Evolutionary conservation across 2,329 filamentous ascomycete species (phyloP).

Genomic region (Westerdykella aurantiaca): DNA sequence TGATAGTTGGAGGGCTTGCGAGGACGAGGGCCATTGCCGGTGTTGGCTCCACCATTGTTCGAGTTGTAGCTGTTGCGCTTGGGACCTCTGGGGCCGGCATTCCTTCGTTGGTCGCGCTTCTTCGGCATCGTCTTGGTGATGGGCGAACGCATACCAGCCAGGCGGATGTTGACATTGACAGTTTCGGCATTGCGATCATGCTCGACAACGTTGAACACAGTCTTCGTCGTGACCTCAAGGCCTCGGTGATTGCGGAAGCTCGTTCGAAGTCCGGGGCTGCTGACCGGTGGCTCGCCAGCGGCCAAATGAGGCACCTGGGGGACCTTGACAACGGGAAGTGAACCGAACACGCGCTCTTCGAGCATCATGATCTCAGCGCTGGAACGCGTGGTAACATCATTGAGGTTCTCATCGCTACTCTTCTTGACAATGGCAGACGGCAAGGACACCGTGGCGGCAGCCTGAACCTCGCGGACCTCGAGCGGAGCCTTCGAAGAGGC

Average conservation of each 20-base stretch:
- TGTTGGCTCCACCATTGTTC: constrained; percentile 13
- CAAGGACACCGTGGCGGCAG: constrained; percentile 65
- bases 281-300: constrained; percentile 26
- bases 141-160: constrained; percentile 20
- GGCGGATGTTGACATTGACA: constrained; percentile 25
- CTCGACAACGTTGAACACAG: constrained; percentile 16
- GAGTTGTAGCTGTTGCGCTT: constrained; percentile 19
- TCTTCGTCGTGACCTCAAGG: constrained; percentile 24
- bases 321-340: constrained; percentile 36
- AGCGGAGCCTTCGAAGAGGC: constrained; percentile 59
- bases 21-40: constrained; percentile 18
- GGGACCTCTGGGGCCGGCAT: constrained; percentile 14
- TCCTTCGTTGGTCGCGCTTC: constrained; percentile 17
- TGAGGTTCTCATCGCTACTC: constrained; percentile 10
- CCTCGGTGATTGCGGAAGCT: constrained; percentile 7
- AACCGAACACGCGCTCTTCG: constrained; percentile 45
- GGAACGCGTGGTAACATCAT: constrained; percentile 36
- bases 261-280: constrained; percentile 13
- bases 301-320: constrained; percentile 30
- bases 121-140: constrained; percentile 26
- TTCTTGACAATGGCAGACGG: constrained; percentile 40
- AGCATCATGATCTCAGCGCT: constrained; percentile 39
- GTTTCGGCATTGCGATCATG: constrained; percentile 19
- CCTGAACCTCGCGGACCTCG: constrained; percentile 42
- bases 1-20: constrained; percentile 29